Evolutionary conservation across 2,329 filamentous ascomycete genomes (phyloP), one percentile per base, ranked within the genome.

Genomic region (Volutella citrinella): DNA sequence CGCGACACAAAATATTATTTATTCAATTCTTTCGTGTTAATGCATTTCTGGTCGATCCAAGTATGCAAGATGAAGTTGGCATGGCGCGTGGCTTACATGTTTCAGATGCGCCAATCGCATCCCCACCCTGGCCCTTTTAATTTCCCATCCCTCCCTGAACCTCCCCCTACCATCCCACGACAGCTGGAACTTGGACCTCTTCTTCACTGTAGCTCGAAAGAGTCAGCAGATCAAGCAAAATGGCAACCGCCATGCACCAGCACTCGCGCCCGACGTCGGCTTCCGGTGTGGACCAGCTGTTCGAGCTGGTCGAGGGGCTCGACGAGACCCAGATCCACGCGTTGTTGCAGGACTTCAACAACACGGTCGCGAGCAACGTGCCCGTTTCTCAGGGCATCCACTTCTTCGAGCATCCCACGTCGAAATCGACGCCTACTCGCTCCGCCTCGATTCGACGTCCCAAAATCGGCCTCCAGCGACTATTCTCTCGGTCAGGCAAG

Each of bases 271-370:
- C 22, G 7, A 12, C 17, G 6, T 36, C 37, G 23, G 26, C 17
- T 10, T 35, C 36, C 21, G 48, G 45, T 38, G 45, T 48, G 23
- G 45, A 48, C 39, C 45, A 48, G 40, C 45, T 48, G 20, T 48
- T 44, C 5, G 45, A 48, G 40, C 20, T 48, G 30, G 43, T 48
- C 14, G 39, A 48, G 1, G 46, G 43, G 12, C 46, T 48, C 10
- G 46, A 48, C 24, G 46, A 48, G 8, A 16, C 28, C 6, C 46
- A 48, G 36, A 49, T 48, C 29, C 40, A 48, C 34, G 31, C 45
- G 11, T 13, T 48, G 7, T 35, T 48, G 6, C 27, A 49, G 10
- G 46, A 48, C 6, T 49, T 48, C 19, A 48, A 48, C 33, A 46
- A 46, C 13, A 48, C 46, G 11, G 46, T 48, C 13, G 20, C 45